Evolutionary conservation across 148 eudicot genomes (phyloP), one percentile per base, ranked within the genome.

Genomic region (Camellia granthamiana): DNA sequence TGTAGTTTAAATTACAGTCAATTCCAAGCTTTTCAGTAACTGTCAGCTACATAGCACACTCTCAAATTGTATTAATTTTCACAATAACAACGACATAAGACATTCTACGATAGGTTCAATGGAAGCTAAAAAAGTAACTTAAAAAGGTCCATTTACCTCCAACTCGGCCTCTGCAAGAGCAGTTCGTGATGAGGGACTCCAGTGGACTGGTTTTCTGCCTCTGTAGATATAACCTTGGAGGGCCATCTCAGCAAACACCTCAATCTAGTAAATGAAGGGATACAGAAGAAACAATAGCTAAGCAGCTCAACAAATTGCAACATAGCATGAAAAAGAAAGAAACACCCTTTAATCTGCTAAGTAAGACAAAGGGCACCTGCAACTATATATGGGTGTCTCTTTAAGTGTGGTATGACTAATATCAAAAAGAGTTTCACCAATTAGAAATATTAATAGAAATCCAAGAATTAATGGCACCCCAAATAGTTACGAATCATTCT

Each of bases 91-190:
- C 23, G 3, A 14, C 51, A 76, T 12, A 30, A 51, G 46, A 21
- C 23, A 63, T 41, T 47, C 30, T 9, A 43, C n/a, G 6, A 2
- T n/a, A 11, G 1, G 70, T 13, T 63, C 43, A 47, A 38, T 76
- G 38, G 55, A 5, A 43, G 18, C 52, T 18, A 54, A 54, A 81
- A 4, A 44, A n/a, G 68, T 6, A 11, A 61, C 62, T 30, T 46
- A 66, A 44, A 76, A 61, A n/a, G 7, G 15, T 21, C 21, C 14
- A 67, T 8, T 77, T 88, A 90, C 95, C 92, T 96, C 99, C 80
- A 96, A 73, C 83, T 96, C 99, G 77, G 99, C 99, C 86, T 93
- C 99, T 47, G 99, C 99, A 78, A 96, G 94, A 75, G 99, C 99
- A 75, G 99, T 96, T 79, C 95, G 88, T 69, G 99, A 96, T 56